phyloP scores from a whole-genome alignment of 495 filamentous ascomycete species.

The Amniculicola lignicola region DNA sequence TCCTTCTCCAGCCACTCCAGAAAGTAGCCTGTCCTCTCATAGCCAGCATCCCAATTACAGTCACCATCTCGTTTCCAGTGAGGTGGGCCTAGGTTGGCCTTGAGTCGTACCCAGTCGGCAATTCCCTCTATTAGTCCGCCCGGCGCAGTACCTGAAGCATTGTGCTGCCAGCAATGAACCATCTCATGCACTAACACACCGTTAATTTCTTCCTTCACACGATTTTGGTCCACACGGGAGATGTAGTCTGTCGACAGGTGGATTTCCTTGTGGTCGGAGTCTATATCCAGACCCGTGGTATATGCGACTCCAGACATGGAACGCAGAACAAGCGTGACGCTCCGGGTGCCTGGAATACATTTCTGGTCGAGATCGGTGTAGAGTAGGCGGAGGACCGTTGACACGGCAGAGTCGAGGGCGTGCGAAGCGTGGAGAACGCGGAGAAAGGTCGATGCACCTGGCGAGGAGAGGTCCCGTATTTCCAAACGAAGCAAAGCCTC shows the following conservation, averaged over 20 bases:
- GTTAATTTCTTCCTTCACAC: constrained; percentile 59
- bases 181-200: constrained; percentile 91
- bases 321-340: constrained; percentile 82
- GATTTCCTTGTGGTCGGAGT: constrained; percentile 91
- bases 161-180: constrained; percentile 93
- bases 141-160: constrained; percentile 60
- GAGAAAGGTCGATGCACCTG: constrained; percentile 63
- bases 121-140: constrained; percentile 87
- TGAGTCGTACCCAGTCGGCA: constrained; percentile 88
- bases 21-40: constrained; percentile 91
- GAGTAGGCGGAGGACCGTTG: constrained; percentile 61
- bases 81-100: constrained; percentile 67
- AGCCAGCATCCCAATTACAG: constrained; percentile 82
- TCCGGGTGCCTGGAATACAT: constrained; percentile 58
- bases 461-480: constrained; percentile 64
- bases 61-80: constrained; percentile 71
- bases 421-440: constrained; percentile 53
- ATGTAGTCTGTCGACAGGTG: constrained; percentile 83
- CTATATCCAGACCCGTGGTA: constrained; percentile 77
- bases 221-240: constrained; percentile 38
- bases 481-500: constrained; percentile 61
- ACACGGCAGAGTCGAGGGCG: constrained; percentile 59
- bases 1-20: constrained; percentile 67
- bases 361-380: constrained; percentile 49
- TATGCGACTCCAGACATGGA: constrained; percentile 82